Percentiles rank a stretch among this genome's conserved stretches.
These are phyloP conservation scores for Hypomontagnella monticulosa DNA, from an alignment of 495 filamentous ascomycete genomes.

Conservation along the genomic window DNA sequence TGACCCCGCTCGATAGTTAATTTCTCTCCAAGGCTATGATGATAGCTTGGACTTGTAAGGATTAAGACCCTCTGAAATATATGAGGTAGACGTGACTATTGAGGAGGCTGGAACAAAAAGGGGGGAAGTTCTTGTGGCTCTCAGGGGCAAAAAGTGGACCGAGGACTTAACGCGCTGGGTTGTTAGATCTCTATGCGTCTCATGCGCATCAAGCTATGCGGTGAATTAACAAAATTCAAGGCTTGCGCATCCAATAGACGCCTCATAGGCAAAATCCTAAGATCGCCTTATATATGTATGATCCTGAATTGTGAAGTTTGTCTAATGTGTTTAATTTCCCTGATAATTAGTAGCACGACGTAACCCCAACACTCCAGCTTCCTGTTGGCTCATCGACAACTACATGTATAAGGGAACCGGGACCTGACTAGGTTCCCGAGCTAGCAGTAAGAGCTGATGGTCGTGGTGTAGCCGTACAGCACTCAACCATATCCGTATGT, in stretches of 20 bases:
- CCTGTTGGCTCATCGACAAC: too few species aligned
- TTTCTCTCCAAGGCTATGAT: conserved; percentile 2
- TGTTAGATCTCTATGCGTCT: conserved; percentile 26
- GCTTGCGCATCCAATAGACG: not conserved
- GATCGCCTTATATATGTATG: too few species aligned
- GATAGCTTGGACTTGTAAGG: not conserved
- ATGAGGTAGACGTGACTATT: not conserved
- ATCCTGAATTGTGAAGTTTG: too few species aligned
- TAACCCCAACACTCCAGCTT: too few species aligned
- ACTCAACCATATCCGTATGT: too few species aligned
- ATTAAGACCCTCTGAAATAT: not conserved
- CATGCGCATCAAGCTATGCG: conserved; percentile 10
- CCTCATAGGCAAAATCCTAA: too few species aligned
- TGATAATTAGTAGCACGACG: too few species aligned
- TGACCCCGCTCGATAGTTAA: not conserved
- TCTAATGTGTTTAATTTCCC: too few species aligned
- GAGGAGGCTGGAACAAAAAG: conserved; percentile 1
- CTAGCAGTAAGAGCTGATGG: too few species aligned
- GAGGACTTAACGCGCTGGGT: not conserved
- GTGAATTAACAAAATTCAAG: conserved; percentile 11
- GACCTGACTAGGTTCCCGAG: too few species aligned
- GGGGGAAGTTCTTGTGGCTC: not conserved
- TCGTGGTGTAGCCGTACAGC: too few species aligned
- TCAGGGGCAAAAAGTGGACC: conserved; percentile 4
- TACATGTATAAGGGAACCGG: too few species aligned